Conservation (phyloP, 1,139 yeast genomes). For the Protomyces pachydermus region DNA sequence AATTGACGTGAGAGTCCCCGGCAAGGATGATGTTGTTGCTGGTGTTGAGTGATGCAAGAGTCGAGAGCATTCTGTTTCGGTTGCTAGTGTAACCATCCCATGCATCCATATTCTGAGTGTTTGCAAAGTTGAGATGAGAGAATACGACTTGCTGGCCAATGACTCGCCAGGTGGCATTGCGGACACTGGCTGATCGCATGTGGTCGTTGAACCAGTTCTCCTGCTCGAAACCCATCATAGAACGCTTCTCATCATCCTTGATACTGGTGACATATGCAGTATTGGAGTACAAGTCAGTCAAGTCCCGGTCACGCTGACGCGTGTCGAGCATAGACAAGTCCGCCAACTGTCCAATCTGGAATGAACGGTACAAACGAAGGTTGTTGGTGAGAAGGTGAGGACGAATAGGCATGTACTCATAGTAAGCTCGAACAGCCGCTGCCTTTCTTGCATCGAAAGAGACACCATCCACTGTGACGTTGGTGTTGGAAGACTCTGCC, state of each 20-base stretch:
- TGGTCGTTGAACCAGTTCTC: constrained; percentile 2
- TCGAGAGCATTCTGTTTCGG: neutral
- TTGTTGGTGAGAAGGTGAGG: neutral
- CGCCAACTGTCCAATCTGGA: constrained; percentile 4
- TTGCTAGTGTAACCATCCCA: constrained; percentile 12
- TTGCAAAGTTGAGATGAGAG: neutral
- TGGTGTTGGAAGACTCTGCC: neutral
- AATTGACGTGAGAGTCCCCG: constrained; percentile 13
- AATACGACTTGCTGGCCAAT: constrained; percentile 5
- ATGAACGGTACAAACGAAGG: constrained; percentile 1
- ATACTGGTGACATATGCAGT: constrained; percentile 3
- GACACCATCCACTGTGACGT: neutral
- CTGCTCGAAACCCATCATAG: constrained; percentile 9
- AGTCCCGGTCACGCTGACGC: constrained; percentile 8
- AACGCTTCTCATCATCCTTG: constrained; percentile 6
- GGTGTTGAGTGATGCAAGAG: neutral
- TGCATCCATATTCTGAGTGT: neutral
- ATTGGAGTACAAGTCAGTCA: constrained; percentile 8
- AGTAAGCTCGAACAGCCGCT: constrained; percentile 9
- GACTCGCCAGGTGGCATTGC: constrained; percentile 6
- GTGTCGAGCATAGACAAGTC: constrained; percentile 13
- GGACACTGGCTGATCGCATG: neutral
- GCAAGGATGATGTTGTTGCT: constrained; percentile 10
- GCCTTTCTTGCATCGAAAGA: constrained; percentile 2
- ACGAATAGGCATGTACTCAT: constrained; percentile 9